Conservation (phyloP, 2,329 filamentous ascomycete species). For the Dothideomycetes sp. region DNA sequence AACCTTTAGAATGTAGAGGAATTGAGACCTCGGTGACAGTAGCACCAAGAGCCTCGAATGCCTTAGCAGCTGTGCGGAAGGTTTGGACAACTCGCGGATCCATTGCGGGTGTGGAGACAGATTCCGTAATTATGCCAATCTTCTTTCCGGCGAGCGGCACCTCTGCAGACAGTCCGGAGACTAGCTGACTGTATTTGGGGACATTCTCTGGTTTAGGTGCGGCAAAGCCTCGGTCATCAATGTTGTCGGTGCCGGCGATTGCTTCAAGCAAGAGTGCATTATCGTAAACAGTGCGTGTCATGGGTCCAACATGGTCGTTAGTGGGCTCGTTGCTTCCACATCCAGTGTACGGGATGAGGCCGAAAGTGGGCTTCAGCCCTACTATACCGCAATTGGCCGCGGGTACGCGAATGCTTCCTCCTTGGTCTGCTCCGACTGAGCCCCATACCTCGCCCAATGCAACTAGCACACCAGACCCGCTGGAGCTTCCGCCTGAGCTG, state of each 20-base stretch:
- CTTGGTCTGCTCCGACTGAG: constrained; percentile 23
- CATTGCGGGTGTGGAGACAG: constrained; percentile 20
- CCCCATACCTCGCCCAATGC: constrained; percentile 21
- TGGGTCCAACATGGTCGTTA: constrained; percentile 36
- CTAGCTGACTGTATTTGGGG: constrained; percentile 18
- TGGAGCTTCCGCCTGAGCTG: constrained; percentile 24
- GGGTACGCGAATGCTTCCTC: constrained; percentile 15
- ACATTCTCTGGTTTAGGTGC: constrained; percentile 18
- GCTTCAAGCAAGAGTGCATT: constrained; percentile 27
- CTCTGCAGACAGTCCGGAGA: constrained; percentile 10
- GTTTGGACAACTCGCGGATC: constrained; percentile 29
- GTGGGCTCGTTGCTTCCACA: constrained; percentile 29
- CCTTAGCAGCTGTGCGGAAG: constrained; percentile 31
- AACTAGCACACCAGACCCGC: constrained; percentile 23
- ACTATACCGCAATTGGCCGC: constrained; percentile 15
- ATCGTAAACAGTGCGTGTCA: constrained; percentile 30
- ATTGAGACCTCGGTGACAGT: constrained; percentile 40
- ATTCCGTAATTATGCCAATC: constrained; percentile 22
- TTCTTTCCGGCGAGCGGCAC: constrained; percentile 18
- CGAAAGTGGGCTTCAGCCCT: constrained; percentile 30
- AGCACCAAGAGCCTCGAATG: constrained; percentile 37
- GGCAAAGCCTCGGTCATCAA: constrained; percentile 28
- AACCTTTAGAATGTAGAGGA: constrained; percentile 36
- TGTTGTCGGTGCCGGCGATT: constrained; percentile 34
- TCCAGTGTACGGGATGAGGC: constrained; percentile 35